phyloP scores from a whole-genome alignment of 108 stramenopile species.

The Conticribra weissflogii region DNA sequence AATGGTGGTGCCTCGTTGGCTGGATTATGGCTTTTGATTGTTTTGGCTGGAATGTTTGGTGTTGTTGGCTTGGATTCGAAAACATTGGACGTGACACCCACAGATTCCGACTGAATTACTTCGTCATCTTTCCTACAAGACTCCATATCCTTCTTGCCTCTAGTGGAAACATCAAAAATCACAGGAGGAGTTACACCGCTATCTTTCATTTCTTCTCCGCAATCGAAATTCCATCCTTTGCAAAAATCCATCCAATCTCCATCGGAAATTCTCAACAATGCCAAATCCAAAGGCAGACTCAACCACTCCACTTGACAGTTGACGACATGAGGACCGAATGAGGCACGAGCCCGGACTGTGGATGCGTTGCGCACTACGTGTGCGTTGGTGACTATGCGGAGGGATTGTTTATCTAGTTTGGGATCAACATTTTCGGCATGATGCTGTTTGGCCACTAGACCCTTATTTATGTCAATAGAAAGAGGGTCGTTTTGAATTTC shows the following conservation, averaged over 20 bases:
- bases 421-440: not conserved
- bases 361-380: slow-evolving; percentile 65
- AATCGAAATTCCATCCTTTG: slow-evolving; percentile 27
- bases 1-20: not conserved
- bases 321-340: slow-evolving; percentile 44
- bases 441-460: too few species aligned
- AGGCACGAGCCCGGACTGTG: slow-evolving; percentile 52
- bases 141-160: not conserved
- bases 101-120: not conserved
- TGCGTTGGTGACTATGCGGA: slow-evolving; percentile 73
- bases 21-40: not conserved
- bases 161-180: too few species aligned
- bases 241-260: slow-evolving; percentile 49
- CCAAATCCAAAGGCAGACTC: slow-evolving; percentile 53
- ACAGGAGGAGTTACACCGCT: too few species aligned
- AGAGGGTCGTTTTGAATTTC: too few species aligned
- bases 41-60: not conserved
- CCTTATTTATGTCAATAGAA: too few species aligned
- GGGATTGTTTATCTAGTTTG: not conserved
- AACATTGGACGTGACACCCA: not conserved
- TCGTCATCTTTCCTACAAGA: not conserved
- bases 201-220: too few species aligned
- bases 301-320: slow-evolving; percentile 51
- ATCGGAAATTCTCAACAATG: slow-evolving; percentile 41
- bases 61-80: not conserved